Percentiles rank a stretch among this genome's conserved stretches.
Evolutionary conservation across 2,329 filamentous ascomycete genomes (phyloP).

Genomic region (Acrocalymma vagum): DNA sequence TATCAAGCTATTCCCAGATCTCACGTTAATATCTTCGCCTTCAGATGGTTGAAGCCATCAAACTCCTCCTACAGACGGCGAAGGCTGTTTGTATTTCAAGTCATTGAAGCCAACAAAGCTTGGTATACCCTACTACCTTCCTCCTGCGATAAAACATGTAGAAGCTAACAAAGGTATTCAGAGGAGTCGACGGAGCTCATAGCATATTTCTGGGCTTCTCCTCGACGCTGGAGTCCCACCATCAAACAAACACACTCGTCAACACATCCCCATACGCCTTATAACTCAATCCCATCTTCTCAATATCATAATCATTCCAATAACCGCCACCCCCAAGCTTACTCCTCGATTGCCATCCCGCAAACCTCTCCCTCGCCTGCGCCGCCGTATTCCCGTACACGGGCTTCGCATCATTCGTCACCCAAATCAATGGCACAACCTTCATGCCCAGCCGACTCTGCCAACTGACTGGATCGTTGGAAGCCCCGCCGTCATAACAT

Average conservation of each 20-base stretch:
- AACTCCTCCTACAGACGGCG: no score
- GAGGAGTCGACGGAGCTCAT: no score
- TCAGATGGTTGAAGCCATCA: no score
- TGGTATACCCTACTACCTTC: no score
- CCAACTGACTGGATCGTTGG: conserved; percentile 53
- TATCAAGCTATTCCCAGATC: no score
- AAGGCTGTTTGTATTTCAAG: no score
- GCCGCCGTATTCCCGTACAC: conserved; percentile 47
- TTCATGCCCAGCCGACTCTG: conserved; percentile 49
- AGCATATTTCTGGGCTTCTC: no score
- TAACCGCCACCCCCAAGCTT: conserved; percentile 53
- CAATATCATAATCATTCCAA: conserved; percentile 59
- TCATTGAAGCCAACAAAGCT: no score
- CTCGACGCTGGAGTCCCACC: no score
- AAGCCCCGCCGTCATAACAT: conserved; percentile 56
- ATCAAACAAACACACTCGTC: conserved; percentile 20
- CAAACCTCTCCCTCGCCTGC: conserved; percentile 48
- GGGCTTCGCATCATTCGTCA: conserved; percentile 58
- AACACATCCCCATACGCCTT: conserved; percentile 38
- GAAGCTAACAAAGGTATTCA: no score
- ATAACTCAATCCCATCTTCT: conserved; percentile 55
- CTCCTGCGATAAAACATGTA: no score
- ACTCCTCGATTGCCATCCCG: conserved; percentile 39
- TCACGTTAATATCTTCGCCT: no score
- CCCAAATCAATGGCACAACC: conserved; percentile 56